Conservation (phyloP, 2,329 filamentous ascomycete genomes). For the Sporothrix humicola region DNA sequence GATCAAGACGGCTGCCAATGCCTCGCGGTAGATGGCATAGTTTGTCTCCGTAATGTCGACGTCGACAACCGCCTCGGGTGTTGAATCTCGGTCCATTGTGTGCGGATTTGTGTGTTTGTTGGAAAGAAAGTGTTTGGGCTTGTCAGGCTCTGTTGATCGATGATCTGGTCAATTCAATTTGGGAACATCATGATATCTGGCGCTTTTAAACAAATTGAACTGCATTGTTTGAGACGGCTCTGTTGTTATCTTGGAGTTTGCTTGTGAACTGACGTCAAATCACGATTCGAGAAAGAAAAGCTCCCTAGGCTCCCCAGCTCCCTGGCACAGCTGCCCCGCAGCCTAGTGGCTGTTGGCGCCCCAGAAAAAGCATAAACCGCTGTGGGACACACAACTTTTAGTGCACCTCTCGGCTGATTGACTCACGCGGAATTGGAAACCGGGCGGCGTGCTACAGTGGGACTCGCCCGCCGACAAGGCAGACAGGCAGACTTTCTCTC, state of each 20-base stretch:
- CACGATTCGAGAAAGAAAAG: too few relatives aligned
- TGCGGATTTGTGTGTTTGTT: neutral
- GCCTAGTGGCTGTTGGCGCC: neutral
- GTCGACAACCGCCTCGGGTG: constrained; percentile 16
- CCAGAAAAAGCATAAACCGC: neutral
- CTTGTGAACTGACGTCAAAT: neutral
- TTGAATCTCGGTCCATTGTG: constrained; percentile 2
- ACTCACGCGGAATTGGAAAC: neutral
- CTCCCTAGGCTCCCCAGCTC: too few relatives aligned
- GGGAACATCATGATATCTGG: too few relatives aligned
- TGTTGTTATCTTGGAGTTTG: too few relatives aligned
- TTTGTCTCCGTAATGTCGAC: constrained; percentile 50
- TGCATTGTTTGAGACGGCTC: too few relatives aligned
- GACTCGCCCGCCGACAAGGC: neutral
- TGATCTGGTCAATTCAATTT: too few relatives aligned
- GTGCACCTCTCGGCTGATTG: neutral
- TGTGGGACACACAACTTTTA: neutral
- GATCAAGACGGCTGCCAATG: constrained; percentile 71
- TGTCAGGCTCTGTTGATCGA: too few relatives aligned
- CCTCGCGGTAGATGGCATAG: constrained; percentile 74
- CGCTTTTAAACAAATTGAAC: too few relatives aligned
- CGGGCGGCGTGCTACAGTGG: neutral
- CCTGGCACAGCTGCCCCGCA: neutral
- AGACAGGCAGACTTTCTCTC: neutral
- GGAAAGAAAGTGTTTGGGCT: neutral